Percentiles rank a stretch among this genome's conserved stretches.
Conservation (phyloP, 257 asterid genomes). For the Marsdenia floribunda region DNA sequence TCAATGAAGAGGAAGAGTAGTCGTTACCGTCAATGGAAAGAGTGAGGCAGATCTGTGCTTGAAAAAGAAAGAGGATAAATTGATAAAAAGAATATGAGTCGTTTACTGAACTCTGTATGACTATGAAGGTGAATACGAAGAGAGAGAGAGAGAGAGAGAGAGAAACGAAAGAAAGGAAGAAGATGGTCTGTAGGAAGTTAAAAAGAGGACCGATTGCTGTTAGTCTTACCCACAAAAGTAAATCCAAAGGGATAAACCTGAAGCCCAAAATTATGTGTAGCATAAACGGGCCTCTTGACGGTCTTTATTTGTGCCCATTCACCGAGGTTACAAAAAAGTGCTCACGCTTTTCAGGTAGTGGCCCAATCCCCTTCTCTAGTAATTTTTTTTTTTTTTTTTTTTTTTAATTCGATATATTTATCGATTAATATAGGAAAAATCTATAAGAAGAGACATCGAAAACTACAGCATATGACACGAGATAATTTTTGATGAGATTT, state of each 20-base stretch:
- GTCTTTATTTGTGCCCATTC: no score
- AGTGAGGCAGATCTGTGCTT: not conserved
- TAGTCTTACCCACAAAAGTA: no score
- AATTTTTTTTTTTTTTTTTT: no score
- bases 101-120: not conserved
- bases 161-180: not conserved
- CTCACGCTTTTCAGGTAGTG: no score
- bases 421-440: no score
- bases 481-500: no score
- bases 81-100: not conserved
- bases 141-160: not conserved
- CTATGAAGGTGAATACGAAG: not conserved
- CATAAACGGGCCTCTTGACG: not conserved
- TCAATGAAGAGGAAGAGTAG: not conserved
- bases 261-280: not conserved
- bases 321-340: no score
- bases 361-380: no score
- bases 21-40: not conserved
- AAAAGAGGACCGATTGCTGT: not conserved
- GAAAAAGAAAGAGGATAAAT: not conserved
- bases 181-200: not conserved
- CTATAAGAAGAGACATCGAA: no score
- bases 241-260: not conserved
- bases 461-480: no score
- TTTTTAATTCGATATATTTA: no score